Conservation (phyloP, 2,329 filamentous ascomycete species). For the Colletotrichum aenigma region DNA sequence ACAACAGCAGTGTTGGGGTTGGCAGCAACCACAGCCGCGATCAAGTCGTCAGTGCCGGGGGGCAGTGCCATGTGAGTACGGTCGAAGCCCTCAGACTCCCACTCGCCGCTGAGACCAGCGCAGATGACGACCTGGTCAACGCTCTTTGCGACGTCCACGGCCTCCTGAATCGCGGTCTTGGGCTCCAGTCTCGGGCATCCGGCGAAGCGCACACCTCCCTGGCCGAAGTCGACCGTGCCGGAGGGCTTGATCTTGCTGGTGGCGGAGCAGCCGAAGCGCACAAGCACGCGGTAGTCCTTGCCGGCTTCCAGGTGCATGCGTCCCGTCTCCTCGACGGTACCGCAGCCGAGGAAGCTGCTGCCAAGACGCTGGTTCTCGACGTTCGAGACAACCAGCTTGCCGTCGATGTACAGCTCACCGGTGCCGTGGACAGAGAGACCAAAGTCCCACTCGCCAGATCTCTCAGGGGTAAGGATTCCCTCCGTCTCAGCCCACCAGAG, state of each 20-base stretch:
- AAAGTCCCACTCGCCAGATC: slow-evolving; percentile 30
- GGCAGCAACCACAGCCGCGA: slow-evolving; percentile 55
- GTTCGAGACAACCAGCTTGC: slow-evolving; percentile 33
- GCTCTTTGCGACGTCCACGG: slow-evolving; percentile 46
- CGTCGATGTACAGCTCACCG: slow-evolving; percentile 35
- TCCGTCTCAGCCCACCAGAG: slow-evolving; percentile 28
- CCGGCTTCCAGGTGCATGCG: slow-evolving; percentile 28
- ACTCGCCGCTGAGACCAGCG: slow-evolving; percentile 59
- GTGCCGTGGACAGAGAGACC: slow-evolving; percentile 39
- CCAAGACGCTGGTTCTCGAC: slow-evolving; percentile 35
- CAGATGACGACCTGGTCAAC: slow-evolving; percentile 61
- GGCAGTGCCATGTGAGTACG: slow-evolving; percentile 73
- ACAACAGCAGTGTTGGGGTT: slow-evolving; percentile 65
- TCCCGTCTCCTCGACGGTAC: slow-evolving; percentile 34
- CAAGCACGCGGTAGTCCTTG: slow-evolving; percentile 31
- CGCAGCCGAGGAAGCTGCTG: slow-evolving; percentile 40
- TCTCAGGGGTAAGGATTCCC: slow-evolving; percentile 24
- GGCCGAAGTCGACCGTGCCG: slow-evolving; percentile 31
- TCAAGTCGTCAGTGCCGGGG: slow-evolving; percentile 60
- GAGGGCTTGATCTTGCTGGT: slow-evolving; percentile 28
- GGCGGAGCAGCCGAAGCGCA: slow-evolving; percentile 30
- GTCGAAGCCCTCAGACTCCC: slow-evolving; percentile 60
- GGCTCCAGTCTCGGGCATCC: slow-evolving; percentile 25
- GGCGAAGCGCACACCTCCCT: slow-evolving; percentile 29
- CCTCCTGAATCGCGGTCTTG: slow-evolving; percentile 20